Base-by-base conservation (phyloP, 345 rosid genomes). In the Lumnitzera littorea region DNA sequence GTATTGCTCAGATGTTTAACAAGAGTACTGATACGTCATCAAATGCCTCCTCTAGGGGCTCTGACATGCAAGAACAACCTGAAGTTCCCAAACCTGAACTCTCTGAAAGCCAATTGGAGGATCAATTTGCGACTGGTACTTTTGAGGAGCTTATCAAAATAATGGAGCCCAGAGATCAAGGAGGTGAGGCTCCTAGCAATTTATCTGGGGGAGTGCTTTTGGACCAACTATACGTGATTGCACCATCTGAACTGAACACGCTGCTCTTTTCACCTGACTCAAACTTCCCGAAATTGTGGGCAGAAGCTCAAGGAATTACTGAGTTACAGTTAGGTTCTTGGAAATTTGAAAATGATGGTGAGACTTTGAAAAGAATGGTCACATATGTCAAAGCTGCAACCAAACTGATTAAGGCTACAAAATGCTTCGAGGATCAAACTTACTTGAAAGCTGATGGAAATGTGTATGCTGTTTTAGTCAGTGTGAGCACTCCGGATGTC, bases 401-500 rank as follows among this genome's bases (percentile, higher is more conserved):
- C 24, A 94, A 77, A 72, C 72, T 94, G 73, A 75, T 89, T 51
- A 90, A 80, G 74, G 99, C 99, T 20, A 80, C 84, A 49, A 94
- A 83, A 76, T 87, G 83, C 67, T 78, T 74, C 53, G 99, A 94
- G 77, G 99, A 90, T 56, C 99, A 94, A 52, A 50, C 73, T 46
- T 87, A 87, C 67, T 70, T 85, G 63, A 90, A 82, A 74, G 97
- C 86, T 8, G 86, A 86, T 17, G 95, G 95, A 66, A 87, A 87
- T 69, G 70, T 50, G 64, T 94, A 81, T 71, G 74, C 80, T 50
- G 76, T 94, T 68, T 69, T 86, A 12, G 73, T 78, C 4, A 69
- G 71, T 63, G 95, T 83, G 66, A 82, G 87, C 70, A 87, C 95
- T 72, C 99, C 96, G 2, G 99, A 94, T 80, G 88, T 89, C 50